Conservation (phyloP, 2,329 filamentous ascomycete genomes). For the Sclerotinia subarctica region DNA sequence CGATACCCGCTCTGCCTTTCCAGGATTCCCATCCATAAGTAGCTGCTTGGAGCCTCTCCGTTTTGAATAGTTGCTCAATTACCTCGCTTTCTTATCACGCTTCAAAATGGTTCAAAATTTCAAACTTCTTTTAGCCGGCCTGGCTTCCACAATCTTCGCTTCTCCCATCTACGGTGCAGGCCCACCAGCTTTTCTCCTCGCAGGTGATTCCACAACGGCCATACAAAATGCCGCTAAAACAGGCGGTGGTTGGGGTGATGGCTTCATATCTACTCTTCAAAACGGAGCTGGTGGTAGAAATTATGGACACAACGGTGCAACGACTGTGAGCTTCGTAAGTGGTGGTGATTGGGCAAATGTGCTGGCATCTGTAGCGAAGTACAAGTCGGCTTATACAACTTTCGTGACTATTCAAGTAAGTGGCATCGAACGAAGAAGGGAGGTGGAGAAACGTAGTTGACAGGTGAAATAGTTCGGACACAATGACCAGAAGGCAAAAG, state of each 20-base stretch:
- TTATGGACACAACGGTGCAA: conserved; percentile 47
- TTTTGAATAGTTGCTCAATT: not conserved
- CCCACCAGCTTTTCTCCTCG: conserved; percentile 41
- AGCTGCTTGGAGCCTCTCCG: not conserved
- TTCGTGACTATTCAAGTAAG: conserved; percentile 50
- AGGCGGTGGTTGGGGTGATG: conserved; percentile 48
- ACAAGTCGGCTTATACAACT: conserved; percentile 40
- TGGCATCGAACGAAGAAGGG: not conserved
- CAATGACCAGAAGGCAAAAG: conserved; percentile 49
- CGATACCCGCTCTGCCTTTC: not conserved
- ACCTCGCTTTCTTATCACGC: not conserved
- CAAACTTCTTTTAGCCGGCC: not conserved
- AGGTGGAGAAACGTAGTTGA: not conserved
- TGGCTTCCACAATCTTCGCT: not conserved
- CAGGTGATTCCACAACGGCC: conserved; percentile 44
- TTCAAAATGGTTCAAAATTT: conserved; percentile 9
- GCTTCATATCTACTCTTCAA: conserved; percentile 47
- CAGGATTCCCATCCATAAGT: not conserved
- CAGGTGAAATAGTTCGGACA: conserved; percentile 44
- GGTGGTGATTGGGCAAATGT: conserved; percentile 48
- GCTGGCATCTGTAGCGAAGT: conserved; percentile 40
- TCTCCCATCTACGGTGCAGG: conserved; percentile 9
- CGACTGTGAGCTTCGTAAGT: conserved; percentile 47
- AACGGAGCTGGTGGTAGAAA: conserved; percentile 38
- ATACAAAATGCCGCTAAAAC: conserved; percentile 15